Evolutionary conservation across 1,284 basidiomycete genomes (phyloP).

Genomic region (Ustilago tritici): DNA sequence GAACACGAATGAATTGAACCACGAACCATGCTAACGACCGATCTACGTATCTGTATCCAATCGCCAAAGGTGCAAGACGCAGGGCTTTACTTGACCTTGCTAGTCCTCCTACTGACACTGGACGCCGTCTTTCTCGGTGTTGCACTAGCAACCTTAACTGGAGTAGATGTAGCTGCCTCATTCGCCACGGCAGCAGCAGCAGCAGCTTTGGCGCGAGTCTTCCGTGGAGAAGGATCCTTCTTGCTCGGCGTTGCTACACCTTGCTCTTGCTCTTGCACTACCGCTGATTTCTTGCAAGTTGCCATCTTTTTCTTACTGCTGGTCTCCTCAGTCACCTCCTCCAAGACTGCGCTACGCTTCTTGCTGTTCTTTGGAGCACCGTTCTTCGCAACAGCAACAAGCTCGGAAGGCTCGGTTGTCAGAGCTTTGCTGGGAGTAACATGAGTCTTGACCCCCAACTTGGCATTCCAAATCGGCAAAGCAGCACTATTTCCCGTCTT

Average conservation of each 20-base stretch:
- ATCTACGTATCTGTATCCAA: too few species aligned
- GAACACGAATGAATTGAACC: too few species aligned
- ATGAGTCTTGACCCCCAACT: conserved; percentile 72
- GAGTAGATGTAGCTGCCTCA: neutral
- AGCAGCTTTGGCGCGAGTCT: conserved; percentile 22
- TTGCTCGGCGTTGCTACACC: neutral
- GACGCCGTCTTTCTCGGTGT: conserved; percentile 12
- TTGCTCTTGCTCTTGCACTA: neutral
- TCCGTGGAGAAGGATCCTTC: conserved; percentile 18
- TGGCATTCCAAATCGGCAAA: conserved; percentile 88
- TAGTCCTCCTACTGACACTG: conserved; percentile 15
- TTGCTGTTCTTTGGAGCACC: neutral
- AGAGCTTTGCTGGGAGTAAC: conserved; percentile 6
- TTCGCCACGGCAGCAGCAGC: neutral
- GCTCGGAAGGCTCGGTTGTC: neutral
- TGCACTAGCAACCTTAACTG: conserved; percentile 3
- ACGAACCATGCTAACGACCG: too few species aligned
- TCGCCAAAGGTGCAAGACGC: too few species aligned
- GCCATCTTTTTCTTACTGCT: neutral
- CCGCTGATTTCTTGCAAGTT: neutral
- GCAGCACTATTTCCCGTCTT: conserved; percentile 88
- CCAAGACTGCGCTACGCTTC: neutral
- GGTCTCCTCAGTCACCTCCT: conserved; percentile 15
- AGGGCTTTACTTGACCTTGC: conserved; percentile 19
- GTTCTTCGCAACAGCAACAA: neutral